A percentile compares a stretch with the other conserved stretches of the same genome.
Evolutionary conservation across 1,284 basidiomycete species (phyloP).

Genomic region (Trametes pubescens): DNA sequence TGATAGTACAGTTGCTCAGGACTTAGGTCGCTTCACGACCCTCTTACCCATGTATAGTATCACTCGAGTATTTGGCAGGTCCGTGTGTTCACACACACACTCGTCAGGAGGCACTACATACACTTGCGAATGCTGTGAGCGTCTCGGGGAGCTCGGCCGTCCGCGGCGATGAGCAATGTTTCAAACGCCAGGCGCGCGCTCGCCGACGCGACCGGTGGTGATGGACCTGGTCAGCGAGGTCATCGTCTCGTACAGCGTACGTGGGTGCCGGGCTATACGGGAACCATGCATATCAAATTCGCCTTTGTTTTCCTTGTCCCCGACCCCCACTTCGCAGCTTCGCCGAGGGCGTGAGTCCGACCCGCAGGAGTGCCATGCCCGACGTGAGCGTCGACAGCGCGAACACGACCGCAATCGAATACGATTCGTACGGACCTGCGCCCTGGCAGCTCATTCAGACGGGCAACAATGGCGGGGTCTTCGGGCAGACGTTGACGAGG

Average conservation of each 20-base stretch:
- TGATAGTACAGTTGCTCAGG: no score
- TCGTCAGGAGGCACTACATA: not conserved
- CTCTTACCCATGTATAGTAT: no score
- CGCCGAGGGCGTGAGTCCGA: no score
- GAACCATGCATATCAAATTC: not conserved
- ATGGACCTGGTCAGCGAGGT: not conserved
- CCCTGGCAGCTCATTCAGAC: conserved; percentile 22
- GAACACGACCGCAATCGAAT: conserved; percentile 25
- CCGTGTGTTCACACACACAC: not conserved
- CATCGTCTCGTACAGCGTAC: not conserved
- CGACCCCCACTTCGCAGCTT: not conserved
- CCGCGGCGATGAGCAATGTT: not conserved
- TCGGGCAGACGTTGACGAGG: conserved; percentile 24
- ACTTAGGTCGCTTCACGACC: no score
- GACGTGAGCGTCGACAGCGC: conserved; percentile 27
- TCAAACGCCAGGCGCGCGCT: not conserved
- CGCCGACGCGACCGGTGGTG: not conserved
- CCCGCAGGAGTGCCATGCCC: conserved; percentile 7
- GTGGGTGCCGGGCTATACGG: not conserved
- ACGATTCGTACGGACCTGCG: conserved; percentile 22
- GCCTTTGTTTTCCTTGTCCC: not conserved
- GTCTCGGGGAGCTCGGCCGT: not conserved
- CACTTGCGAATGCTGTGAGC: not conserved
- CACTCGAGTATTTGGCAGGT: no score
- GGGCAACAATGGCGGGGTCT: conserved; percentile 21